Evolutionary conservation across 352 stramenopile genomes (phyloP).

Genomic region (Pythium aristosporum): DNA sequence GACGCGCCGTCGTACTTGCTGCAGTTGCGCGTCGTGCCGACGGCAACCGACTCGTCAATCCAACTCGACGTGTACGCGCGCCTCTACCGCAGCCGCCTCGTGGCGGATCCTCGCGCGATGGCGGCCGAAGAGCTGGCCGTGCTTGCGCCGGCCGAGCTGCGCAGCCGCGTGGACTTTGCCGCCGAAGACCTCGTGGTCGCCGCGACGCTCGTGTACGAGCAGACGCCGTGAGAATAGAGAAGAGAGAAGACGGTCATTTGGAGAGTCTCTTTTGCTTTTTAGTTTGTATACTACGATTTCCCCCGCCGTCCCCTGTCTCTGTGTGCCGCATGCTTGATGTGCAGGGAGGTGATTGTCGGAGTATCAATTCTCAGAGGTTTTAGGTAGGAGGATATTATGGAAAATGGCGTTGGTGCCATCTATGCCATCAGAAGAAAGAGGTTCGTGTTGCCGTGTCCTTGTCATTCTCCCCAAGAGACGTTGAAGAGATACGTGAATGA

Average conservation of each 20-base stretch:
- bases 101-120: neutral
- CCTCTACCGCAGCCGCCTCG: constrained; percentile 23
- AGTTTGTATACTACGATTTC: neutral
- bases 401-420: neutral
- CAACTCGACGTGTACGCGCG: constrained; percentile 21
- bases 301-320: neutral
- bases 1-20: constrained; percentile 26
- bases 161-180: constrained; percentile 19
- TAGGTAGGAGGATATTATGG: neutral
- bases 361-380: neutral
- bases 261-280: neutral
- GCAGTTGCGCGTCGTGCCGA: constrained; percentile 22
- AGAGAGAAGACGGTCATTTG: neutral
- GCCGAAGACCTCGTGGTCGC: constrained; percentile 24
- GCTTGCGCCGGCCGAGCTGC: constrained; percentile 16
- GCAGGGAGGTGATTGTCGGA: neutral
- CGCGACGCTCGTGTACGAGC: constrained; percentile 19
- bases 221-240: neutral
- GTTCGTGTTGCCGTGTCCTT: neutral
- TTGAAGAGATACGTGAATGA: neutral
- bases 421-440: neutral
- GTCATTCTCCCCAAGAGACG: neutral
- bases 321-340: neutral
- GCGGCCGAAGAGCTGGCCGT: constrained; percentile 10
- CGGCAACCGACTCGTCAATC: neutral